Conservation (phyloP, 805 yeast genomes). For the Yarrowia bubula region DNA sequence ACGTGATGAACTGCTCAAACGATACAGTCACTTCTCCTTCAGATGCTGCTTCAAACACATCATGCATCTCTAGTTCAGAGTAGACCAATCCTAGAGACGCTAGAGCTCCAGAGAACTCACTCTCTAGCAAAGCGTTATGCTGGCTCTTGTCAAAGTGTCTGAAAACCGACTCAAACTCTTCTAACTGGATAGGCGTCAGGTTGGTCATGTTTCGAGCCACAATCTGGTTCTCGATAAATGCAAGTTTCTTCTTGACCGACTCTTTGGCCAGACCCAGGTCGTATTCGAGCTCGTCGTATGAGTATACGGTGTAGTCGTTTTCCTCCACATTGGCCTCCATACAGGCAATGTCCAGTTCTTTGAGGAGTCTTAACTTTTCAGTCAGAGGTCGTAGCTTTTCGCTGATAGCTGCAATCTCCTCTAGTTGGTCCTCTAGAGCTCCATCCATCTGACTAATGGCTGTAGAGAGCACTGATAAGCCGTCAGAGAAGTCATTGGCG, state of each 20-base stretch:
- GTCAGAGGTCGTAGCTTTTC: conserved; percentile 43
- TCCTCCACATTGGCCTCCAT: conserved; percentile 42
- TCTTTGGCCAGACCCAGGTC: conserved; percentile 43
- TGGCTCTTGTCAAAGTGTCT: conserved; percentile 43
- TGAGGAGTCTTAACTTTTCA: conserved; percentile 36
- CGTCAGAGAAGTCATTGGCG: conserved; percentile 39
- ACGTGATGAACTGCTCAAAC: conserved; percentile 39
- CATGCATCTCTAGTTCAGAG: conserved; percentile 40
- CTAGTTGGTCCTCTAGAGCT: conserved; percentile 43
- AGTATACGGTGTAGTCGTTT: conserved; percentile 41
- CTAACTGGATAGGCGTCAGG: conserved; percentile 42
- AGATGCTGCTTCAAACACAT: conserved; percentile 41
- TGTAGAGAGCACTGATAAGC: conserved; percentile 36
- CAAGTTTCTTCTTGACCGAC: conserved; percentile 43
- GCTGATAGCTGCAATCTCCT: conserved; percentile 39
- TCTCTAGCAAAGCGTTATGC: conserved; percentile 42
- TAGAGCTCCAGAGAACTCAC: conserved; percentile 47
- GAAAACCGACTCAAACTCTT: conserved; percentile 48
- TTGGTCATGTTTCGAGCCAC: conserved; percentile 40
- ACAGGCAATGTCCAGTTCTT: conserved; percentile 35
- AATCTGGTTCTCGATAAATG: conserved; percentile 46
- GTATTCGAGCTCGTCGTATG: conserved; percentile 43
- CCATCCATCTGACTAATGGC: conserved; percentile 39
- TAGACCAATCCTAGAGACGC: conserved; percentile 45
- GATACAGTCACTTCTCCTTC: conserved; percentile 35